These are phyloP conservation scores for Candida corydali DNA, from an alignment of 805 yeast genomes.

Conservation along the genomic window DNA sequence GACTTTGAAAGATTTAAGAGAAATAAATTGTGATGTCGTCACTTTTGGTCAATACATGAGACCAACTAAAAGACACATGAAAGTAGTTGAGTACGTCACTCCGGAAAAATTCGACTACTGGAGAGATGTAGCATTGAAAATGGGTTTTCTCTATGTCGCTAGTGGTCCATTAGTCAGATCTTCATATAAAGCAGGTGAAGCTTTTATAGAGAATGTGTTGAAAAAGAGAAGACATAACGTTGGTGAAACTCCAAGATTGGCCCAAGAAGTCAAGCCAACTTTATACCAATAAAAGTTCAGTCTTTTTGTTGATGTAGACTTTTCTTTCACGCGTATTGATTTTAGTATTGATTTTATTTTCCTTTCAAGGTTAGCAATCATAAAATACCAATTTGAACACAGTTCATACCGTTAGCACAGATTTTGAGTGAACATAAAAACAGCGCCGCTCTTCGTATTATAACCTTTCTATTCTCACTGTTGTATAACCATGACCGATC, in stretches of 20 bases:
- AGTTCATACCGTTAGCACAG: too few species aligned
- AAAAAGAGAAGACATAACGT: conserved; percentile 62
- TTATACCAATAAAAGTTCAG: conserved; percentile 6
- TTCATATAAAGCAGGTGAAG: conserved; percentile 97
- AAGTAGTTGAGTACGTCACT: conserved; percentile 89
- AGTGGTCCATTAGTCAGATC: conserved; percentile 96
- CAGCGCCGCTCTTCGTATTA: too few species aligned
- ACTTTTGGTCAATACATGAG: conserved; percentile 99
- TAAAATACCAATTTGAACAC: too few species aligned
- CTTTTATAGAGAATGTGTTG: conserved; percentile 90
- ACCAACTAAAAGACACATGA: conserved; percentile 98
- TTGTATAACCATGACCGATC: too few species aligned
- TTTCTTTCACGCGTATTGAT: too few species aligned
- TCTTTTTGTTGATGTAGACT: too few species aligned
- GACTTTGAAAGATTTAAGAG: conserved; percentile 73
- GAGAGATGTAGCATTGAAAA: conserved; percentile 78
- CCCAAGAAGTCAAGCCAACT: conserved; percentile 17
- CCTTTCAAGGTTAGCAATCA: too few species aligned
- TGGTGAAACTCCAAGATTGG: conserved; percentile 36
- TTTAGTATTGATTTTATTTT: too few species aligned
- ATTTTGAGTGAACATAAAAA: too few species aligned
- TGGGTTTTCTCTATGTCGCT: conserved; percentile 96
- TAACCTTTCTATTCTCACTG: too few species aligned
- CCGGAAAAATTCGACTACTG: conserved; percentile 95
- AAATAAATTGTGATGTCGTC: conserved; percentile 81